Conservation (phyloP, 371 early-diverging fungal genomes). For the Circinella minor region DNA sequence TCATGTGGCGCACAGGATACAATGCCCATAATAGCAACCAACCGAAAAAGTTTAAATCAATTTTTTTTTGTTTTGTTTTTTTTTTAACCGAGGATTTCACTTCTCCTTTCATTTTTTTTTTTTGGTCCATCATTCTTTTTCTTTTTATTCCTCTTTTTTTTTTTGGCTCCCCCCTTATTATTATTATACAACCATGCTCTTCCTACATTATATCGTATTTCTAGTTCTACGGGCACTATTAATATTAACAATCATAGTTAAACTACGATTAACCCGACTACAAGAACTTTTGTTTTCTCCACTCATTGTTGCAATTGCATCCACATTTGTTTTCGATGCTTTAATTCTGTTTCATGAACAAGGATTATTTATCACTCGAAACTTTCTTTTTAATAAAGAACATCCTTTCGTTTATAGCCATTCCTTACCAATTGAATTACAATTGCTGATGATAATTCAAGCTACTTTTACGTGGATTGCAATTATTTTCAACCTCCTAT, state of each 20-base stretch:
- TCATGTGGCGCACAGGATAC: no score
- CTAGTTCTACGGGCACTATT: not conserved
- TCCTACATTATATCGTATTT: not conserved
- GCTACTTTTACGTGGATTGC: not conserved
- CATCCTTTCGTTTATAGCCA: not conserved
- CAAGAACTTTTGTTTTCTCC: not conserved
- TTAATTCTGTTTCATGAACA: not conserved
- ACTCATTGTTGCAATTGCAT: constrained; percentile 6
- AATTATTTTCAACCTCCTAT: not conserved
- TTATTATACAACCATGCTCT: not conserved
- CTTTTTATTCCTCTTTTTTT: not conserved
- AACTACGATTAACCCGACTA: not conserved
- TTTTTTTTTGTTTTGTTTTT: no score
- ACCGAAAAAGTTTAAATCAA: no score
- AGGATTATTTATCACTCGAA: not conserved
- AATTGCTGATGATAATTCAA: not conserved
- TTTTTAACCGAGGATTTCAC: no score
- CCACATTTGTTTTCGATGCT: not conserved
- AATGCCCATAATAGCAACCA: no score
- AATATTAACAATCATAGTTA: not conserved
- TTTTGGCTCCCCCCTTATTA: no score
- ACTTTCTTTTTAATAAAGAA: not conserved
- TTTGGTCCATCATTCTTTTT: no score
- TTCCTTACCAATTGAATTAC: not conserved
- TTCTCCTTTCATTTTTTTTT: no score